Conservation (phyloP, 2,329 filamentous ascomycete genomes). For the Truncatella angustata region DNA sequence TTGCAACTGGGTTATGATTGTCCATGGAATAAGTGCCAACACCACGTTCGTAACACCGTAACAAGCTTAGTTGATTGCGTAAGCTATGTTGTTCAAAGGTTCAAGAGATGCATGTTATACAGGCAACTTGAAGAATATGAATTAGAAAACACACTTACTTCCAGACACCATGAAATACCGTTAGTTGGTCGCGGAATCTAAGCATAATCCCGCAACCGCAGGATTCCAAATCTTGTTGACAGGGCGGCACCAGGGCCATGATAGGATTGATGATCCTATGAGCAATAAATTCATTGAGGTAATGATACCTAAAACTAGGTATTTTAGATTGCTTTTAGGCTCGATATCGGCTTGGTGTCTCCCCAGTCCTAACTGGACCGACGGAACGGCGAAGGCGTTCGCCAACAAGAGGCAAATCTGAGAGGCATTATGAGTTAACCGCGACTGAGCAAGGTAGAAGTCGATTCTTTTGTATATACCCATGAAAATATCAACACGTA, state of each 20-base stretch:
- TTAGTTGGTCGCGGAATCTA: conserved; percentile 11
- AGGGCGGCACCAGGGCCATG: conserved; percentile 20
- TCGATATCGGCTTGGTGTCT: conserved; percentile 11
- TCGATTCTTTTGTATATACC: conserved; percentile 16
- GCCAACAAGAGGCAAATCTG: not conserved
- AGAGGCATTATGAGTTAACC: not conserved
- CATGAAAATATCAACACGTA: conserved; percentile 22
- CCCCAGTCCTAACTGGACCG: conserved; percentile 7
- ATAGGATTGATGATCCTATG: conserved; percentile 18
- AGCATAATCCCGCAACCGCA: conserved; percentile 12
- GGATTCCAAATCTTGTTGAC: conserved; percentile 10
- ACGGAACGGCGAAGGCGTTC: not conserved
- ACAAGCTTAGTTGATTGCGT: conserved; percentile 13
- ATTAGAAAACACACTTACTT: not conserved
- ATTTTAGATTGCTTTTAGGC: conserved; percentile 15
- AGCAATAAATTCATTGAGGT: conserved; percentile 22
- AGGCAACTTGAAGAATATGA: not conserved
- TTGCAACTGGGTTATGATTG: conserved; percentile 26
- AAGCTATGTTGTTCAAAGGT: too few relatives aligned
- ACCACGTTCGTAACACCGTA: conserved; percentile 19
- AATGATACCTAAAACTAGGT: conserved; percentile 24
- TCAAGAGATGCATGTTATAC: too few relatives aligned
- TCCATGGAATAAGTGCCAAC: conserved; percentile 29
- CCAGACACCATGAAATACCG: not conserved
- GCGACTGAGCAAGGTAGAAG: too few relatives aligned